These are phyloP conservation scores for Trichoderma hamatum DNA, from an alignment of 2,329 filamentous ascomycete species.

Conservation along the genomic window DNA sequence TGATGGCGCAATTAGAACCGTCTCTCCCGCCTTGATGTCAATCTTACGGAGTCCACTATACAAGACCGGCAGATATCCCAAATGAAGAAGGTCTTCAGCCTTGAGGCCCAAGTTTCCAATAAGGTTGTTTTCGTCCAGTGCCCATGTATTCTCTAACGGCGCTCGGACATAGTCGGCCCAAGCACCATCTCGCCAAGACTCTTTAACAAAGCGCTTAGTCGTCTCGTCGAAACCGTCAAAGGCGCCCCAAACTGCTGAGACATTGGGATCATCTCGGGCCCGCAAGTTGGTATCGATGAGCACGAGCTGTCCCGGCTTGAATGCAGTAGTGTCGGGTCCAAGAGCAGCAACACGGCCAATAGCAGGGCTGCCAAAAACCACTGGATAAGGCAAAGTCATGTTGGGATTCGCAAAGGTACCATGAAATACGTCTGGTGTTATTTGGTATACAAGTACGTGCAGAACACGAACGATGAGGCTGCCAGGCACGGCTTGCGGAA, in stretches of 20 bases:
- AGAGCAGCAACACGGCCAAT: constrained; percentile 43
- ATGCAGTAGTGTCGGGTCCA: constrained; percentile 40
- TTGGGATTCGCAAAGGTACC: constrained; percentile 19
- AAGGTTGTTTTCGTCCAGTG: constrained; percentile 39
- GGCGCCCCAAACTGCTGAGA: constrained; percentile 38
- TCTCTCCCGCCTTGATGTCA: constrained; percentile 51
- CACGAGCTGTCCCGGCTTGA: constrained; percentile 42
- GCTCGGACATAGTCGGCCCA: constrained; percentile 39
- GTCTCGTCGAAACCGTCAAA: constrained; percentile 35
- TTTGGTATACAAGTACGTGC: constrained; percentile 35
- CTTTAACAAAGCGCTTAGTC: constrained; percentile 35
- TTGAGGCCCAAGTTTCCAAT: constrained; percentile 44
- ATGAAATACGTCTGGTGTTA: constrained; percentile 30
- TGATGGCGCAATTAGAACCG: constrained; percentile 52
- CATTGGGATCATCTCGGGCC: constrained; percentile 38
- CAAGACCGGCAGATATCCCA: constrained; percentile 43
- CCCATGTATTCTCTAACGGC: constrained; percentile 41
- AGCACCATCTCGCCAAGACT: constrained; percentile 39
- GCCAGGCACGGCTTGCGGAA: constrained; percentile 30
- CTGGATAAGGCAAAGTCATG: constrained; percentile 35
- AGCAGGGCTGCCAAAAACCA: constrained; percentile 40
- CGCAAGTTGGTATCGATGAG: constrained; percentile 38
- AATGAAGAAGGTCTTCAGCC: constrained; percentile 43
- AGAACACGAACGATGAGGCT: constrained; percentile 34
- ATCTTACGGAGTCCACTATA: constrained; percentile 51